phyloP scores from a whole-genome alignment of 345 rosid genomes.

The Eucalyptus brandiana region DNA sequence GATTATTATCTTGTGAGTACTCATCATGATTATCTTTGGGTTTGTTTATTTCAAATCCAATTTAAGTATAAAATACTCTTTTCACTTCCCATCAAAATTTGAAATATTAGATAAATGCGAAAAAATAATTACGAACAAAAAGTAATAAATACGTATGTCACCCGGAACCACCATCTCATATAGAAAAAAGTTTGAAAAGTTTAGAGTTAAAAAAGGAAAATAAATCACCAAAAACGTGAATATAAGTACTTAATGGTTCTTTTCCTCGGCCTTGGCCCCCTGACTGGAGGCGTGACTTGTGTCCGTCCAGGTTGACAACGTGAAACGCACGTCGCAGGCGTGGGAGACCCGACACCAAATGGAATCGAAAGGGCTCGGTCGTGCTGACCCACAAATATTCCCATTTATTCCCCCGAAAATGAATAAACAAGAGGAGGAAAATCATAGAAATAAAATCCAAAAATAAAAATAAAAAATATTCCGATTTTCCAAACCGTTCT shows the following conservation, averaged over 20 bases:
- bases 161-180: not conserved
- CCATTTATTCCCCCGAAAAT: not conserved
- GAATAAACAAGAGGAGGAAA: not conserved
- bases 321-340: not conserved
- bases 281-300: not conserved
- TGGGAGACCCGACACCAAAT: not conserved
- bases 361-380: not conserved
- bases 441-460: not conserved
- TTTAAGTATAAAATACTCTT: not conserved
- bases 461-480: not conserved
- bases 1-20: not conserved
- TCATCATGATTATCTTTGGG: not conserved
- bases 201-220: not conserved
- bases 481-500: not conserved
- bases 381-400: not conserved
- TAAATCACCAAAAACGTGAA: not conserved
- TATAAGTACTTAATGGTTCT: no score
- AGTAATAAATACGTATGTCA: not conserved
- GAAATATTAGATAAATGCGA: not conserved
- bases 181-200: not conserved
- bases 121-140: not conserved
- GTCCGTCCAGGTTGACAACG: not conserved
- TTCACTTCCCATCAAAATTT: not conserved
- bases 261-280: not conserved
- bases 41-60: not conserved